These are phyloP conservation scores for Pythium monospermum DNA, from an alignment of 352 stramenopile genomes.

Conservation along the genomic window DNA sequence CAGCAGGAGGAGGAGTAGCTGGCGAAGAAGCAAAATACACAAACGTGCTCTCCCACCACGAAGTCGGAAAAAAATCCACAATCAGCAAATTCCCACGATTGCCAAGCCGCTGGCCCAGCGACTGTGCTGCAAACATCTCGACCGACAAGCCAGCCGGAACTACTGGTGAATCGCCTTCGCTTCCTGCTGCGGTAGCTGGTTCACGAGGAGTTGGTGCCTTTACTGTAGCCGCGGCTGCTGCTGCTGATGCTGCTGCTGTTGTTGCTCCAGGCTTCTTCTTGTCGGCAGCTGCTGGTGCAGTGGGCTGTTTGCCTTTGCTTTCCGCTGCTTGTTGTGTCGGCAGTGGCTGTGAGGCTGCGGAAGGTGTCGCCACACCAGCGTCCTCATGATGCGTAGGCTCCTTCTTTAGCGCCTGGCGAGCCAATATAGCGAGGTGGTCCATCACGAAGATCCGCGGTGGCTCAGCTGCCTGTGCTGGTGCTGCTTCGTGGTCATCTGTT, in stretches of 20 bases:
- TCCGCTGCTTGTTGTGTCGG: no score
- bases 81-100: conserved; percentile 4
- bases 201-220: not conserved
- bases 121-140: conserved; percentile 17
- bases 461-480: not conserved
- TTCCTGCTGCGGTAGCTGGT: not conserved
- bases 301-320: no score
- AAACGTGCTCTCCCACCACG: conserved; percentile 23
- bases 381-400: no score
- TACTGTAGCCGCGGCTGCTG: not conserved
- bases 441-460: conserved; percentile 33
- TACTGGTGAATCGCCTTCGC: conserved; percentile 4
- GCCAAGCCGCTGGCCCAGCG: conserved; percentile 14
- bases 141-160: conserved; percentile 19
- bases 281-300: conserved; percentile 1
- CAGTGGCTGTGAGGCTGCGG: no score
- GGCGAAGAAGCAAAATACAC: conserved; percentile 15
- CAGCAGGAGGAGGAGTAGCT: not conserved
- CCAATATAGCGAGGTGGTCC: conserved; percentile 28
- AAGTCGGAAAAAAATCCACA: conserved; percentile 15
- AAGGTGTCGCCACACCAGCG: not conserved
- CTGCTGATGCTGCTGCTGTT: not conserved
- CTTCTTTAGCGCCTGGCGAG: conserved; percentile 11
- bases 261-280: conserved; percentile 12
- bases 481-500: not conserved